Evolutionary conservation across 2,329 filamentous ascomycete genomes (phyloP).

Genomic region (Epichloe amarillans): DNA sequence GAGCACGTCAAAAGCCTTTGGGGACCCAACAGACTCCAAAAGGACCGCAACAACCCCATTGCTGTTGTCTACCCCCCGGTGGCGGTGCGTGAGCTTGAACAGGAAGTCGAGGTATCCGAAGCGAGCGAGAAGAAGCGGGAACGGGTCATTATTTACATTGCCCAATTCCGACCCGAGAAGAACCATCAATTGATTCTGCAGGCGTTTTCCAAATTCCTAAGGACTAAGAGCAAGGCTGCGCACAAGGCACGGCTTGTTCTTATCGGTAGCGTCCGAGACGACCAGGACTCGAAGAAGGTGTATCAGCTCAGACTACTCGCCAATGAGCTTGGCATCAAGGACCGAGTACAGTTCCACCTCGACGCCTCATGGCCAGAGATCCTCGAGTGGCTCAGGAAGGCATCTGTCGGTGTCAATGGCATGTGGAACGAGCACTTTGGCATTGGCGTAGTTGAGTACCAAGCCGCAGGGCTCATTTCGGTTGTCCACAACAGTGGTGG

Average conservation of each 20-base stretch:
- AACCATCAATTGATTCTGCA: slow-evolving; percentile 80
- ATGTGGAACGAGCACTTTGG: slow-evolving; percentile 99
- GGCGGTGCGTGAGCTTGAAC: slow-evolving; percentile 71
- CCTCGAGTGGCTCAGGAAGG: slow-evolving; percentile 60
- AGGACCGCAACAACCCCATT: slow-evolving; percentile 39
- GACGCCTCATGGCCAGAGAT: slow-evolving; percentile 86
- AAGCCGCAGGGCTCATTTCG: slow-evolving; percentile 82
- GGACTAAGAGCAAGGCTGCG: slow-evolving; percentile 35
- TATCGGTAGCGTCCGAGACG: slow-evolving; percentile 84
- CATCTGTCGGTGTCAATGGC: slow-evolving; percentile 81
- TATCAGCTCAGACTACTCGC: slow-evolving; percentile 79
- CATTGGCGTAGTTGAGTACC: slow-evolving; percentile 96
- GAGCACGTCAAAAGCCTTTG: slow-evolving; percentile 69
- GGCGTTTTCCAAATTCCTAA: slow-evolving; percentile 68
- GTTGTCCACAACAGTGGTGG: slow-evolving; percentile 92
- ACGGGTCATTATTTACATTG: slow-evolving; percentile 75
- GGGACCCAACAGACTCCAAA: slow-evolving; percentile 42
- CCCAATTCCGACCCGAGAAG: slow-evolving; percentile 95
- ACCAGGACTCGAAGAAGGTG: slow-evolving; percentile 65
- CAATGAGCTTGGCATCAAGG: slow-evolving; percentile 74
- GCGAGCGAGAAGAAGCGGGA: slow-evolving; percentile 57
- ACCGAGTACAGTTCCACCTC: slow-evolving; percentile 74
- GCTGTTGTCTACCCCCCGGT: slow-evolving; percentile 89
- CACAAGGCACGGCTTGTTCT: slow-evolving; percentile 58
- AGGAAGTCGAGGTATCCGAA: slow-evolving; percentile 56